Evolutionary conservation across 1,284 basidiomycete genomes (phyloP), one percentile per base, ranked within the genome.

Genomic region (Inonotus obliquus): DNA sequence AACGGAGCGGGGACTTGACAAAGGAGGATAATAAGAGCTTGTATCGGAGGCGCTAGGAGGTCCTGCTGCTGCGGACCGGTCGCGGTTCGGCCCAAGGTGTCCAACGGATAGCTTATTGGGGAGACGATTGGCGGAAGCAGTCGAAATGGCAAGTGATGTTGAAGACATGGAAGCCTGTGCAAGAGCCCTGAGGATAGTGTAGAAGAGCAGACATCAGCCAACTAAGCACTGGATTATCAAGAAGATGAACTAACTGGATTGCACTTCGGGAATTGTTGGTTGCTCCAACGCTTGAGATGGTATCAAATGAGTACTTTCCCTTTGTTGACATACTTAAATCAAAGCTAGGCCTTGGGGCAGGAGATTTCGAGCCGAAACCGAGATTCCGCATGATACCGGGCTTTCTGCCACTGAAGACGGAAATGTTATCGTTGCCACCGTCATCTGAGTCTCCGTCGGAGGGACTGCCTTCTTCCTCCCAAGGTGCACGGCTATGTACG

Each of bases 401-500:
- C 58, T 68, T 64, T 69, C 69, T 66, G 59, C 68, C 60, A 65
- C 69, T 67, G 69, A 60, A 45, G 61, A 70, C 70, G 66, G 65
- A 61, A 62, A 66, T 68, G 60, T 60, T 64, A 60, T 69, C 70
- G 54, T 66, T 67, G 61, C 68, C 71, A 58, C 72, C 70, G 48
- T 76, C 76, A 0, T 73, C 68, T 49, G 82, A 80, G 47, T 81
- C 80, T 35, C 78, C 80, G 66, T 81, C 80, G 27, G 75, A 70
- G 5, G 79, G 64, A 17, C 73, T 53, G n/a, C 73, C 76, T 23
- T 77, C 80, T 54, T 81, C 75, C 73, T 92, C 89, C 89, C 89
- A 92, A 48, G 90, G 89, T 25, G 89, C 87, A 29, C 80, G 85
- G 63, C 87, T 87, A 72, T 91, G 88, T 69, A 91, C 84, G 53